phyloP scores from a whole-genome alignment of 345 rosid genomes.

The Boechera divaricarpa region DNA sequence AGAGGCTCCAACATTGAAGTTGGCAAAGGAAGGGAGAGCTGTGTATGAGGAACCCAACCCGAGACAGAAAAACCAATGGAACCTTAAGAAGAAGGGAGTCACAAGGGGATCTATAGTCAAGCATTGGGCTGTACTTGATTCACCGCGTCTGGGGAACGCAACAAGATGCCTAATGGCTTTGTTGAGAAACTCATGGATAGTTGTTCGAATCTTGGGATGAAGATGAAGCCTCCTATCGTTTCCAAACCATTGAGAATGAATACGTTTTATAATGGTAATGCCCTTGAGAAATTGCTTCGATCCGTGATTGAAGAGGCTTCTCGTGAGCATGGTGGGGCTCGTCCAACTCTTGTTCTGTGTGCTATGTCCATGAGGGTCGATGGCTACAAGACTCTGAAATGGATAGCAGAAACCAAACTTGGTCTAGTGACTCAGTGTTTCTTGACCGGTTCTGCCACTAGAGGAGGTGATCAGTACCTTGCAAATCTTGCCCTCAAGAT shows the following conservation, averaged over 20 bases:
- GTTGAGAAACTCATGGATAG: constrained; percentile 49
- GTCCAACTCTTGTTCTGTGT: constrained; percentile 65
- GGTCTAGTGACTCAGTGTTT: constrained; percentile 92
- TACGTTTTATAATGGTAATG: constrained; percentile 46
- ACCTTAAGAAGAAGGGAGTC: constrained; percentile 59
- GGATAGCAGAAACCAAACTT: constrained; percentile 79
- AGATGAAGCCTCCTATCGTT: constrained; percentile 55
- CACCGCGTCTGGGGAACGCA: constrained; percentile 42
- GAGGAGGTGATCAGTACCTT: constrained; percentile 62
- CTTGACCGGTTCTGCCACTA: constrained; percentile 52
- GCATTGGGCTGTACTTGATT: constrained; percentile 85
- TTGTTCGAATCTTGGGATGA: constrained; percentile 62
- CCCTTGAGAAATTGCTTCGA: constrained; percentile 54
- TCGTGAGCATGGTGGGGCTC: constrained; percentile 39
- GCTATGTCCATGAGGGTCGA: constrained; percentile 64
- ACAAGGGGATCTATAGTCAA: constrained; percentile 64
- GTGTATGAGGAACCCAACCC: constrained; percentile 53
- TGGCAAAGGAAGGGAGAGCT: constrained; percentile 49
- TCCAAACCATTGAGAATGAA: constrained; percentile 48
- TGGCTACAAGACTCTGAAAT: constrained; percentile 85
- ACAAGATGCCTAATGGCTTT: constrained; percentile 42
- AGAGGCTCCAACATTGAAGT: constrained; percentile 68
- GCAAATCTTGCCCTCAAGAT: constrained; percentile 84
- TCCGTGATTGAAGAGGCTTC: constrained; percentile 42
- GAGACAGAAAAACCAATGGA: constrained; percentile 67